These are phyloP conservation scores for Neopestalotiopsis clavispora DNA, from an alignment of 2,329 filamentous ascomycete genomes.

Conservation along the genomic window DNA sequence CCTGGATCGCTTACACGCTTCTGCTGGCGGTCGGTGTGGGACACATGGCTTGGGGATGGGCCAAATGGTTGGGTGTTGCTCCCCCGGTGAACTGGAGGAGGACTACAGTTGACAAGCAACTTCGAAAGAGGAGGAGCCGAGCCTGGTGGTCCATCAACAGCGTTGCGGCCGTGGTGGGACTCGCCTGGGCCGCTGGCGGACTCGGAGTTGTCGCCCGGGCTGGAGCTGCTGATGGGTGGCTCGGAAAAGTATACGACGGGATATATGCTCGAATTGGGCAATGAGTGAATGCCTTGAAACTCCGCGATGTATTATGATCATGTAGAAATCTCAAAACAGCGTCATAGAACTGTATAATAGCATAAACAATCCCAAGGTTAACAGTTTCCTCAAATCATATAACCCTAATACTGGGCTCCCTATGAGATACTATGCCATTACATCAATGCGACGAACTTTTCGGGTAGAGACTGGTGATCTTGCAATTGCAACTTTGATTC, in stretches of 20 bases:
- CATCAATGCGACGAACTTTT: too few species aligned
- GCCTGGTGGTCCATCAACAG: slow-evolving; percentile 76
- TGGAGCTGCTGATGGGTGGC: slow-evolving; percentile 75
- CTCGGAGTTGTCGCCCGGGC: slow-evolving; percentile 77
- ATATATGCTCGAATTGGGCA: slow-evolving; percentile 52
- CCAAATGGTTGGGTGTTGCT: slow-evolving; percentile 76
- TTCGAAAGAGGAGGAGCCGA: slow-evolving; percentile 61
- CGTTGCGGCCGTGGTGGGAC: slow-evolving; percentile 59
- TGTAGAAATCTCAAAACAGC: not conserved
- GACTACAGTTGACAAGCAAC: slow-evolving; percentile 55
- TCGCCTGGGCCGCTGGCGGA: slow-evolving; percentile 81
- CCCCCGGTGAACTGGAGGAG: slow-evolving; percentile 58
- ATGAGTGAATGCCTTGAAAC: slow-evolving; percentile 1
- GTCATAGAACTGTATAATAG: not conserved
- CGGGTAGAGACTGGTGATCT: too few species aligned
- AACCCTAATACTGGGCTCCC: too few species aligned
- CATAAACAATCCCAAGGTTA: too few species aligned
- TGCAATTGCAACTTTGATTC: too few species aligned
- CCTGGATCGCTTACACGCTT: slow-evolving; percentile 71
- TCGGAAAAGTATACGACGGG: slow-evolving; percentile 79
- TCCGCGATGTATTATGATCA: not conserved
- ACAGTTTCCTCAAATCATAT: too few species aligned
- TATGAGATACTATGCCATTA: too few species aligned
- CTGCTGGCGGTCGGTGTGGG: slow-evolving; percentile 72
- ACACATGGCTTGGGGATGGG: slow-evolving; percentile 84